Evolutionary conservation across 352 stramenopile species (phyloP), one percentile per base, ranked within the genome.

Genomic region (Pythium diclinum): DNA sequence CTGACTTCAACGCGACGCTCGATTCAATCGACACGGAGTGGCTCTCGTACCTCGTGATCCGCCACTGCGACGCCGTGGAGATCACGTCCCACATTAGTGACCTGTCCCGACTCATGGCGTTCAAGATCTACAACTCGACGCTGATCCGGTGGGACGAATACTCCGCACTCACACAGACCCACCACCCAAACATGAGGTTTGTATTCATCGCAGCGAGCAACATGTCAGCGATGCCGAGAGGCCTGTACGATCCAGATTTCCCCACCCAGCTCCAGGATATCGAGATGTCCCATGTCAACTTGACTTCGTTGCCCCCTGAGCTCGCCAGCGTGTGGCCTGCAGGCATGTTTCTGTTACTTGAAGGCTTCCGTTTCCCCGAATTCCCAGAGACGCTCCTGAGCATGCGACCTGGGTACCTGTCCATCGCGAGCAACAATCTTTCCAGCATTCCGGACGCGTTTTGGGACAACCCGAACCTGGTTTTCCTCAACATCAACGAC

Each of bases 81-180:
- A 61, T 72, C 21, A 71, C 65, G 10, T 44, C 58, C 0, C 58
- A 34, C 0, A 58, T 71, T 34, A 59, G 54, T 17, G 52, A 68
- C 8, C 38, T 72, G 13, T 21, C 54, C 8, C 48, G 42, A n/a
- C 48, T 73, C 2, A 53, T 69, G 0, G 61, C 21, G 0, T 3
- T 74, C 51, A 70, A 70, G 32, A 53, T 70, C 11, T 70, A 64
- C 62, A 70, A 74, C 33, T 67, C 67, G 52, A 74, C 67, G 14
- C 16, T 74, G 10, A 14, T 55, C 9, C 14, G 30, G 21, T 74
- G 67, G 67, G 47, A 56, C 3, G 17, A 61, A 5, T 57, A 67
- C 34, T 56, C 67, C 1, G 44, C 62, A n/a, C 48, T 74, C 30
- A 69, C 57, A 5, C 30, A 63, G 30, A 62, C 46, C n/a, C 11